Conservation (phyloP, 2,329 filamentous ascomycete genomes). For the Neofusicoccum sp. region DNA sequence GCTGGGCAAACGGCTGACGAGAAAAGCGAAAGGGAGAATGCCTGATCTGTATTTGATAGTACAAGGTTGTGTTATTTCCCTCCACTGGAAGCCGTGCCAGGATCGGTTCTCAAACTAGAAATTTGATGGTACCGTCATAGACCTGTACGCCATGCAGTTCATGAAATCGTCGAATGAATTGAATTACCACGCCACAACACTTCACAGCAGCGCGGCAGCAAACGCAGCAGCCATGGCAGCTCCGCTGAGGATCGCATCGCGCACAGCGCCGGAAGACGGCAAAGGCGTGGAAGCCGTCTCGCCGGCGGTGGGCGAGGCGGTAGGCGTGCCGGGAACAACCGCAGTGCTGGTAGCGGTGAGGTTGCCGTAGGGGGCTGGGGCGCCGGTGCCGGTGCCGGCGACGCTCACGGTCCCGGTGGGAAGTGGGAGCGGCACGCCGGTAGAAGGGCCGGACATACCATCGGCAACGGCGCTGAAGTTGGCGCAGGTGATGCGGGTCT, state of each 20-base stretch:
- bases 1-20: too few relatives aligned
- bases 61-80: too few relatives aligned
- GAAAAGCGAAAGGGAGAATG: too few relatives aligned
- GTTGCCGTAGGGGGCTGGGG: not conserved
- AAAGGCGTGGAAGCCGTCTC: not conserved
- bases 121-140: not conserved
- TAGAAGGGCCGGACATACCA: not conserved
- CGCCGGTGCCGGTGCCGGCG: not conserved
- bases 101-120: too few relatives aligned
- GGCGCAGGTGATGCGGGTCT: slow-evolving; percentile 58
- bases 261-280: slow-evolving; percentile 4
- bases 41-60: too few relatives aligned
- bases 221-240: not conserved
- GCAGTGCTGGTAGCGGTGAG: not conserved
- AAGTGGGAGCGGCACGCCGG: not conserved
- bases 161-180: not conserved
- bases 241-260: not conserved
- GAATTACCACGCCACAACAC: not conserved
- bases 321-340: not conserved
- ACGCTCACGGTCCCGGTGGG: not conserved
- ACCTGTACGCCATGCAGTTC: slow-evolving; percentile 2
- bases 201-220: not conserved
- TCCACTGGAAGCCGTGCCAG: not conserved
- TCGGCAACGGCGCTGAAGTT: slow-evolving; percentile 48
- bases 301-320: not conserved